Base-by-base conservation (phyloP, 306 rosid genomes). In the Arachis stenosperma region DNA sequence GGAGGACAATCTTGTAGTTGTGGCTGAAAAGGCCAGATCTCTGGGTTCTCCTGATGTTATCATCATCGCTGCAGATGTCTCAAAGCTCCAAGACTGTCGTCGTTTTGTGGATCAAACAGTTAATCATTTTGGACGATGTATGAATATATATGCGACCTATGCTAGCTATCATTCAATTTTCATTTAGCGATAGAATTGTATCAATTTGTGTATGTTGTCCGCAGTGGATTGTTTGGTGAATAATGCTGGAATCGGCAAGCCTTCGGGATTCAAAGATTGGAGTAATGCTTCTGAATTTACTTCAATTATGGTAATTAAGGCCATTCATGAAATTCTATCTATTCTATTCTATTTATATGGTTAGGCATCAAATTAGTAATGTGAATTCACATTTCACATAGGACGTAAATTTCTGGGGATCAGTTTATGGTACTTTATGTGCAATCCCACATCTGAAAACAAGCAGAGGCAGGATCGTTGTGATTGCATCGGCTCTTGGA, bases 221-320 rank as follows among this genome's bases (percentile, higher is more conserved):
- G 74, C 70, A 90, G 96, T 90, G 87, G 92, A 93, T 56, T 96
- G 89, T 78, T 82, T 93, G 50, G 96, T 93, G 29, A 90, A 84
- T 79, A 89, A 90, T 70, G 97, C 93, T 51, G 92, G 90, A 55
- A 76, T 77, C 17, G 7, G 9, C 27, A 14, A 22, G 2, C 10
- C 5, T 14, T 9, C 52, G 37, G 1, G 12, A 71, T 76, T 90
- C 64, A 89, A 88, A 72, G 82, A 90, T 30, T 12, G 5, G 27
- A 6, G 75, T 66, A 61, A 75, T 65, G n/a, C 44, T 60, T 75
- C 73, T 30, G 52, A 50, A n/a, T 17, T 2, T 2, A n/a, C 9
- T 61, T 17, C 82, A n/a, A 1, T 64, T 39, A 80, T 84, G 68
- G 84, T 80, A 22, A 22, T 22, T 22, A 73, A 62, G 65, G 37